phyloP scores from a whole-genome alignment of 345 rosid genomes.

The Gossypium rotundifolium region DNA sequence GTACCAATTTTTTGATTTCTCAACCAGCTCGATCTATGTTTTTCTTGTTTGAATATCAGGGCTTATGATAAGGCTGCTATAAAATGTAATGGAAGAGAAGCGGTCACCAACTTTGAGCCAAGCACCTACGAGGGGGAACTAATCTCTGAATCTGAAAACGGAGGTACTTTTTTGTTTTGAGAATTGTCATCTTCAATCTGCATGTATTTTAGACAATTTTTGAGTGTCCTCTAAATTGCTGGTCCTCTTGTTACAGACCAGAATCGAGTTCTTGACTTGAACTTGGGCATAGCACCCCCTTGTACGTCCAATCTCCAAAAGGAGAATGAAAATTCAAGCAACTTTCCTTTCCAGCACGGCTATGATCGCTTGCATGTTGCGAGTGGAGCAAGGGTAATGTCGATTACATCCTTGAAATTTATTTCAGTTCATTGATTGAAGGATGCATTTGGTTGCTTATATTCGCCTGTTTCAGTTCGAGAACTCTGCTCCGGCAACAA shows the following conservation, averaged over 20 bases:
- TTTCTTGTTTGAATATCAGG: slow-evolving; percentile 30
- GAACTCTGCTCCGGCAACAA: slow-evolving; percentile 22
- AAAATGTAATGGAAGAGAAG: slow-evolving; percentile 81
- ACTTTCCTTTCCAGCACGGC: slow-evolving; percentile 10
- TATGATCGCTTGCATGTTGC: slow-evolving; percentile 19
- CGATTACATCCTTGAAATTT: neutral
- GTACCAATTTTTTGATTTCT: neutral
- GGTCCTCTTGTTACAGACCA: slow-evolving; percentile 26
- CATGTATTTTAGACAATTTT: neutral
- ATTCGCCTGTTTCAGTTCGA: slow-evolving; percentile 22
- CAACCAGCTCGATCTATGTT: slow-evolving; percentile 3
- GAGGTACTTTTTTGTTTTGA: slow-evolving; percentile 22
- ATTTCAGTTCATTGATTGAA: neutral
- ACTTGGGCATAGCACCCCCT: slow-evolving; percentile 56
- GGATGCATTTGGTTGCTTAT: neutral
- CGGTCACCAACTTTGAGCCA: slow-evolving; percentile 85
- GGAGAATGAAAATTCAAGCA: slow-evolving; percentile 14
- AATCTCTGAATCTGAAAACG: slow-evolving; percentile 17
- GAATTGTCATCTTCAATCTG: neutral
- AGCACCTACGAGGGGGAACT: slow-evolving; percentile 52
- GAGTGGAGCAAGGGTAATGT: slow-evolving; percentile 26
- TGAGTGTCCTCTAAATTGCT: neutral
- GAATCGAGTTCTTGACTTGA: slow-evolving; percentile 41
- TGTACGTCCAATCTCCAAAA: slow-evolving; percentile 16
- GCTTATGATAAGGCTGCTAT: slow-evolving; percentile 96